These are phyloP conservation scores for Rutstroemia sp. DNA, from an alignment of 2,329 filamentous ascomycete species.

Conservation along the genomic window DNA sequence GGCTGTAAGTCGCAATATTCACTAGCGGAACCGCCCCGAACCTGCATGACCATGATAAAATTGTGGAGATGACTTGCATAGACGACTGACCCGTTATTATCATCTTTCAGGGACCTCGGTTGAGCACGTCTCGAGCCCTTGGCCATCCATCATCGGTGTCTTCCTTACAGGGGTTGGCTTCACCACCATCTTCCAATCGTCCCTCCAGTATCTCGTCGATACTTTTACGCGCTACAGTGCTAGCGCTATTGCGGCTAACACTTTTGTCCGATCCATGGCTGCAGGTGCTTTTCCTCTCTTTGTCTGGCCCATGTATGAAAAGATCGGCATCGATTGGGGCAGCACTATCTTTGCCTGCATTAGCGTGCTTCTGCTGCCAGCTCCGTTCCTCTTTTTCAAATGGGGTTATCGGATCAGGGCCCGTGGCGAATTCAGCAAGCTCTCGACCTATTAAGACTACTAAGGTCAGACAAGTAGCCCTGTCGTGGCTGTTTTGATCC, in stretches of 20 bases:
- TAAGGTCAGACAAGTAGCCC: not conserved
- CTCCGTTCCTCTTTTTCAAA: not conserved
- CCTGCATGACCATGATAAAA: not conserved
- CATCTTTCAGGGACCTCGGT: not conserved
- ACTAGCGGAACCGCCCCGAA: constrained; percentile 22
- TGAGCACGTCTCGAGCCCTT: not conserved
- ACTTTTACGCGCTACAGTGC: not conserved
- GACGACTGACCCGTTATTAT: not conserved
- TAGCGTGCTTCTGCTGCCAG: not conserved
- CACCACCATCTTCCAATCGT: not conserved
- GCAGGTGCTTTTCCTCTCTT: not conserved
- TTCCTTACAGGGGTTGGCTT: not conserved
- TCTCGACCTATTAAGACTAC: not conserved
- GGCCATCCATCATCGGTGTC: not conserved
- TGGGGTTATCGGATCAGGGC: not conserved
- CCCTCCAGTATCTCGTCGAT: not conserved
- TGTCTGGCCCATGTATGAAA: not conserved
- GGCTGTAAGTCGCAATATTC: constrained; percentile 32
- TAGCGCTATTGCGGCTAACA: constrained; percentile 3
- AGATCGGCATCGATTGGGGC: not conserved
- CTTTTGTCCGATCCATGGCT: not conserved
- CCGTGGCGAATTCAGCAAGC: not conserved
- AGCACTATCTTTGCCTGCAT: not conserved
- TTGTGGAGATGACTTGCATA: not conserved
- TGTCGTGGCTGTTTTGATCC: not conserved